Evolutionary conservation across 305 asterid genomes (phyloP), one percentile per base, ranked within the genome.

Genomic region (Fraxinus nigra): DNA sequence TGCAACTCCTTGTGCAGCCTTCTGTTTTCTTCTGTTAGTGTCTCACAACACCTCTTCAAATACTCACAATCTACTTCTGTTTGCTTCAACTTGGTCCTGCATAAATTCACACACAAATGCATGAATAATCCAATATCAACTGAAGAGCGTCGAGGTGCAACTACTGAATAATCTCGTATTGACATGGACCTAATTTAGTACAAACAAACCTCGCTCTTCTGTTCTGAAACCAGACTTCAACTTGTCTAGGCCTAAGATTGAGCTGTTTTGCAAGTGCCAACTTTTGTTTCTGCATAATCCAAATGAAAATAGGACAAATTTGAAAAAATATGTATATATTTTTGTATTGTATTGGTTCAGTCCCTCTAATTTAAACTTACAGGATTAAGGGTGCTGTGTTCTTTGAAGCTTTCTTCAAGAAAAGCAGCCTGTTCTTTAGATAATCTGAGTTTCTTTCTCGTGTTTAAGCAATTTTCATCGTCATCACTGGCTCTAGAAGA

Each of bases 141-240:
- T 13, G 56, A 46, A 14, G 56, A 3, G 16, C 1, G 18, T 46
- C 56, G 1, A 13, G n/a, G 18, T 3, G 1, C 16, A 13, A 3
- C 18, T 46, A 14, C n/a, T 13, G 18, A 46, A 46, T 46, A 46
- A 46, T 46, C 56, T 46, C n/a, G 6, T 13, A 3, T 46, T 46
- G 14, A 43, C 5, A 56, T 13, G 35, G 24, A 22, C 0, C 24
- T 5, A 7, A 10, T 16, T 18, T 8, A 28, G 51, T 3, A 8
- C 3, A 16, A 8, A 59, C 78, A 46, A 10, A 93, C 98, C 99
- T 92, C 43, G 99, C 99, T 72, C 98, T 89, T 79, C 99, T 88
- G 87, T 95, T 95, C 61, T 95, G 98, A 56, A 95, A 95, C 98
- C 98, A 95, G 11, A 95, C 98, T 87, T 95, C 98, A 0, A 95